Evolutionary conservation across 306 rosid genomes (phyloP), one percentile per base, ranked within the genome.

Genomic region (Oxytropis ochrocephala): DNA sequence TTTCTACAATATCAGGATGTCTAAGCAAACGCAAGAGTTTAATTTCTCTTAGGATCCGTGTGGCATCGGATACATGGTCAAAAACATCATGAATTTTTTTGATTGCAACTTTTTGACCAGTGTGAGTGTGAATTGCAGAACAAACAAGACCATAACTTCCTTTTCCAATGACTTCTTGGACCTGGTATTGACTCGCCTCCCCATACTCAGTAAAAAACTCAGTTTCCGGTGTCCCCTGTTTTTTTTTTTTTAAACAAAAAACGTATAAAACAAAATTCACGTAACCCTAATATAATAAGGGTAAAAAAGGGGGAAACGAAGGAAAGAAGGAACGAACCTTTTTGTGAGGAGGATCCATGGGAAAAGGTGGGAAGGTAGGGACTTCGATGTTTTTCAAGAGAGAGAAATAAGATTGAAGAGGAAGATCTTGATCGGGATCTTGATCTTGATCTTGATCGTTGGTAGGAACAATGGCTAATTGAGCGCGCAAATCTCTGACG

Each of bases 181-280:
- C 70, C 54, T 75, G 61, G 35, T 78, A 82, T 67, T 54, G 70
- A 41, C 73, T 82, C 39, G 86, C 86, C 82, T 95, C 97, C 61
- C 99, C 97, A 74, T 95, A 95, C 79, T 91, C 93, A 0, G 99
- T 95, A 81, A 95, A 95, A 83, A 95, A 95, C 5, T 95, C 97
- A 6, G 95, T 18, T 81, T 95, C 93, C 39, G 70, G 68, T 29
- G 82, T 78, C 62, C 90, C 84, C 96, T 94, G 77, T 8, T 81
- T 51, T 48, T 32, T 2, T 32, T 2, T 32, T 35, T 35, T 7
- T 1, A 71, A 63, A 51, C 66, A 64, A 69, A 8, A 70, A 69
- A 12, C 39, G 11, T 5, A 33, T 1, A 33, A 32, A 7, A 33
- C 38, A 33, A 24, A 24, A 24, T 1, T 24, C 29, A 24, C 29